Evolutionary conservation across 2,329 filamentous ascomycete species (phyloP), one percentile per base, ranked within the genome.

Genomic region (Talaromyces atroroseus): DNA sequence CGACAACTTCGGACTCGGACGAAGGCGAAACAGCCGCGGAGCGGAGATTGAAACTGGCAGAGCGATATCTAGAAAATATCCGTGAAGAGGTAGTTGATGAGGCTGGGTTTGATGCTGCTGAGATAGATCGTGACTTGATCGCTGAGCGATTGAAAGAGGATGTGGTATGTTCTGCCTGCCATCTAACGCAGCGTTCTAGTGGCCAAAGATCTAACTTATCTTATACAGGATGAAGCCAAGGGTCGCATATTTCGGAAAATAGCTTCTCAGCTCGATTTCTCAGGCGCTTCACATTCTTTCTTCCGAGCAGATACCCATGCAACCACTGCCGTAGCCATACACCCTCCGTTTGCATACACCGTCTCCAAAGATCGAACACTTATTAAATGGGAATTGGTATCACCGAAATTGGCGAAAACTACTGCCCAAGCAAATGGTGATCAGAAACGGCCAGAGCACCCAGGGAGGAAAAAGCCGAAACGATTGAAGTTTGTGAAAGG

Each of bases 31-130:
- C 94, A 21, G 91, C 88, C 1, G 92, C 90, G 36, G 91, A 96
- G 69, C 87, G 90, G 71, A 82, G 94, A 64, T 75, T 96, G 66
- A 85, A 90, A 62, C 81, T 99, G 26, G 94, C 94, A 29, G 90
- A 97, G 75, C 85, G 89, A 66, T 97, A 99, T 71, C 82, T 99
- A 54, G 88, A 96, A 54, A 96, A 95, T 69, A 85, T 96, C 60
- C 85, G 88, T 66, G 82, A 88, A 66, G 88, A 96, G 63, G 85
- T 90, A 57, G 85, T 90, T 57, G 87, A 95, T 64, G 88, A 90
- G 61, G 82, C 81, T 53, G 94, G 91, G 40, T 99, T 97, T 68
- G 91, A 99, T 74, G 94, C 94, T 7, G 91, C 87, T 64, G 90
- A 97, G 53, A 89, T 99, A 58, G 94, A 97, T 74, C 82, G 88